Percentiles rank a stretch among this genome's conserved stretches.
Evolutionary conservation across 306 rosid species (phyloP).

Genomic region (Cercis canadensis): DNA sequence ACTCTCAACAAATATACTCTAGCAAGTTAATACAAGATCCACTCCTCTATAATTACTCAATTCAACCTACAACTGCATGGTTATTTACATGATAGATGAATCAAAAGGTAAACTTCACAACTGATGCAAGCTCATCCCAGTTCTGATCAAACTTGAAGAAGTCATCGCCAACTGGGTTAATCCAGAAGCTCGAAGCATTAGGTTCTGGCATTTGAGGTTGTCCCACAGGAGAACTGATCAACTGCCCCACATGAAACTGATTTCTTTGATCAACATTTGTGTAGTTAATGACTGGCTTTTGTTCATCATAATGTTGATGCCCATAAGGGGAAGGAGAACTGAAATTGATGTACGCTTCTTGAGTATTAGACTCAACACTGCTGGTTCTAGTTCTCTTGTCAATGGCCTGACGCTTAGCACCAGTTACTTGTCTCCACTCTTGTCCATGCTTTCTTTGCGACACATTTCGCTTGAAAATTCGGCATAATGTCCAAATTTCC

Average conservation of each 20-base stretch:
- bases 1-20: neutral
- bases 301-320: constrained; percentile 35
- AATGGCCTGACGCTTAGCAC: constrained; percentile 40
- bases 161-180: constrained; percentile 34
- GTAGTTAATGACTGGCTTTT: constrained; percentile 39
- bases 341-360: constrained; percentile 60
- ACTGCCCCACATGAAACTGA: constrained; percentile 34
- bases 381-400: constrained; percentile 36
- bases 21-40: neutral
- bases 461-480: constrained; percentile 76
- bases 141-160: constrained; percentile 40
- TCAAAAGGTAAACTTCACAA: constrained; percentile 62
- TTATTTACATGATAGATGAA: constrained; percentile 42
- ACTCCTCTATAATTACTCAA: neutral
- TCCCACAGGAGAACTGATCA: constrained; percentile 29
- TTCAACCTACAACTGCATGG: constrained; percentile 1
- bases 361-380: constrained; percentile 38
- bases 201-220: constrained; percentile 39
- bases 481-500: constrained; percentile 97
- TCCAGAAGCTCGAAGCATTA: constrained; percentile 49
- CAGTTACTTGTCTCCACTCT: constrained; percentile 52
- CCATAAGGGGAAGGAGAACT: constrained; percentile 23
- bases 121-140: constrained; percentile 90
- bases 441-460: constrained; percentile 56
- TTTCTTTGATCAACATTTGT: constrained; percentile 26